Base-by-base conservation (phyloP, 495 filamentous ascomycete genomes). In the Neurospora sp. region DNA sequence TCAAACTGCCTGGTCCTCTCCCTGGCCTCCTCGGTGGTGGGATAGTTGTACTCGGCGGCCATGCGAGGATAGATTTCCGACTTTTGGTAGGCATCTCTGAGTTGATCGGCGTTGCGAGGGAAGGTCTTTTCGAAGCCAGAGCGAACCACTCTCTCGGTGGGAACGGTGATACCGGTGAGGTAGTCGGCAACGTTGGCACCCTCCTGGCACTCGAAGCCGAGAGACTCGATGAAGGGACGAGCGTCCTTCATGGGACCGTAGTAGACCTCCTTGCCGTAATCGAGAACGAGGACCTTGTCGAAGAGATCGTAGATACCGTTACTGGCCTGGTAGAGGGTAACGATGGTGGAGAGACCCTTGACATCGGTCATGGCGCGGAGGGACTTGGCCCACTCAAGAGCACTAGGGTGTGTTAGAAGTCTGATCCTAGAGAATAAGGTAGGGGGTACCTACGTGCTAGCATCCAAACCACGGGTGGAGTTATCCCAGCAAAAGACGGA, bases 241-340 rank as follows among this genome's bases (percentile, higher is more conserved):
- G 89, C 89, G 35, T 85, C 76, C 12, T 80, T 78, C 42, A 82
- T 84, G 3, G 82, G 86, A 0, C 90, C 89, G 69, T 88, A 91
- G 80, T 85, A 91, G 42, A 90, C 87, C 74, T 90, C 79, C n/a
- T 87, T 83, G 8, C 90, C 90, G 76, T 87, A 86, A 73, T 90
- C 90, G 0, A 92, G 77, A 0, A 91, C 86, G n/a, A 83, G 79
- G 5, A 88, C 87, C 74, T 89, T 89, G 78, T 90, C 87, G 71
- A 89, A 91, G 40, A 87, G 79, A 48, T 91, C 84, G 73, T 91
- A 92, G 40, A 90, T 89, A 16, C 83, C 83, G 72, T 94, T 89
- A 68, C 88, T 87, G 6, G 90, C 91, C 77, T 94, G 91, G 76
- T 94, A 94, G 40, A 94, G 87, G 0, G 91, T 88, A 11, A 93